Evolutionary conservation across 371 early-diverging fungal genomes (phyloP), one percentile per base, ranked within the genome.

Genomic region (Saksenaea vasiformis): DNA sequence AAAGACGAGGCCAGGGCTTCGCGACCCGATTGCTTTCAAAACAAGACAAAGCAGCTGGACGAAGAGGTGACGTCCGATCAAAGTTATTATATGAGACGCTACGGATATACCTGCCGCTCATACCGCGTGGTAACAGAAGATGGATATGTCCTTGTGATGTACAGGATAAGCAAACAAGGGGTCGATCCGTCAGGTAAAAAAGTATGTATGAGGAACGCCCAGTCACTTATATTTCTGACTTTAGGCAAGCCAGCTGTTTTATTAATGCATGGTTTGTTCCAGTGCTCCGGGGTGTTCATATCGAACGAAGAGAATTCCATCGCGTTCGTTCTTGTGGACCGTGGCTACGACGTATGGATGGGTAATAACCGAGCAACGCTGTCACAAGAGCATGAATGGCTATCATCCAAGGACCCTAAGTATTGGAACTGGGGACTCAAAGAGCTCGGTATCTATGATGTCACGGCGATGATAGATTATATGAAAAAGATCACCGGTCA

Each of bases 211-310:
- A 22, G n/a, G 5, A 19, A 24, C 37, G 51, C 14, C 56, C 22
- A 34, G 3, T 56, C 27, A 1, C 31, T 61, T 60, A 17, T 60
- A 13, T 41, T 58, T 28, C 7, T 34, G 10, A 15, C 17, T 57
- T 24, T 69, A 69, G 71, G 54, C 19, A 74, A 60, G 39, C 60
- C n/a, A 13, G 80, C 86, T 13, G 76, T 87, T 27, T 54, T 87
- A 17, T 61, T 86, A 8, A 79, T 83, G 41, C 88, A 87, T 69
- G 87, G 87, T 17, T 67, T 87, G n/a, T 85, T 87, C 60, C 87
- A 87, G 66, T 78, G 80, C 54, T 73, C 79, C 17, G 88, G 88
- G 10, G 85, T 77, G 3, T 87, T 82, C 71, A 71, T 84, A 11
- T 60, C 80, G 24, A 85, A 75, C 55, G 84, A 84, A 39, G 67